Percentiles rank a stretch among this genome's conserved stretches.
Evolutionary conservation across 1,284 basidiomycete species (phyloP).

Genomic region (Fereydounia khargensis): DNA sequence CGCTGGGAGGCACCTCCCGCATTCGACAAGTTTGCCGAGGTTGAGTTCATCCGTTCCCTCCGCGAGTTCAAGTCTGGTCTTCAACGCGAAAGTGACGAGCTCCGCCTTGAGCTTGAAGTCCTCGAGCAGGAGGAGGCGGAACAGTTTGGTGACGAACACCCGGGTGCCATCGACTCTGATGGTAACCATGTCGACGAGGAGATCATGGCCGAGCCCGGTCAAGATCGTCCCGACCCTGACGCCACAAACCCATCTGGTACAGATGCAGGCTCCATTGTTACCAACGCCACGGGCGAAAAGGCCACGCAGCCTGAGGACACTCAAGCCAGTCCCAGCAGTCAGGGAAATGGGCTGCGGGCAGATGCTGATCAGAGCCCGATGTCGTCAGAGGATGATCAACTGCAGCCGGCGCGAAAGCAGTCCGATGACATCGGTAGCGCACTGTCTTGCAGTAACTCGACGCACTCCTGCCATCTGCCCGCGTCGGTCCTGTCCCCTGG

Average conservation of each 20-base stretch:
- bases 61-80: constrained; percentile 46
- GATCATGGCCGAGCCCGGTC: neutral
- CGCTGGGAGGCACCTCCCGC: constrained; percentile 38
- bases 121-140: constrained; percentile 36
- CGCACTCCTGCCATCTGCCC: constrained; percentile 25
- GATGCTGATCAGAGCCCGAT: constrained; percentile 14
- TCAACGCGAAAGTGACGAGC: constrained; percentile 48
- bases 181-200: constrained; percentile 1
- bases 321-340: too few relatives aligned
- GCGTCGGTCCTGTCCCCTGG: constrained; percentile 22
- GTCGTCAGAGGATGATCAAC: too few relatives aligned
- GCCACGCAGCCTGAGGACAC: neutral
- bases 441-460: constrained; percentile 27
- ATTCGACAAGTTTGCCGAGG: constrained; percentile 47
- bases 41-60: constrained; percentile 50
- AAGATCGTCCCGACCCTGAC: too few relatives aligned
- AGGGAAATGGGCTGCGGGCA: constrained; percentile 40
- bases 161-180: neutral
- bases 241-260: too few relatives aligned
- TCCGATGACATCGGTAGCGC: constrained; percentile 4
- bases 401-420: too few relatives aligned
- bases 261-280: too few relatives aligned
- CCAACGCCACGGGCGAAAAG: neutral
- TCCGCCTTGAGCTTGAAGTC: constrained; percentile 35
- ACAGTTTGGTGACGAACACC: constrained; percentile 2